Conservation (phyloP, 179 eudicot genomes). For the Dionaea muscipula region DNA sequence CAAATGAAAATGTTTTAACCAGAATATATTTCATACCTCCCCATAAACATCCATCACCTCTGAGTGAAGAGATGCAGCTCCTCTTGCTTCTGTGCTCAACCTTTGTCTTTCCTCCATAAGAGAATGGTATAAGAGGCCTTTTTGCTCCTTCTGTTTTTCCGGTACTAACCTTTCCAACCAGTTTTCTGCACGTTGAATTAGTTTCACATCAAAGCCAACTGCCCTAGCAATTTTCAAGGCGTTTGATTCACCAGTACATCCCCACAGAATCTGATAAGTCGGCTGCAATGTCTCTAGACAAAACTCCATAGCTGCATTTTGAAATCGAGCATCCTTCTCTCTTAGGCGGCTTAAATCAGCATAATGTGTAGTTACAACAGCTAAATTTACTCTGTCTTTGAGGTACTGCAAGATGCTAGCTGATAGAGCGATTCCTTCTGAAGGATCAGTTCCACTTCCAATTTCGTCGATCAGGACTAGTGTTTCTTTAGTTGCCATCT, state of each 20-base stretch:
- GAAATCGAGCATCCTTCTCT: conserved; percentile 52
- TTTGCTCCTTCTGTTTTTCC: conserved; percentile 56
- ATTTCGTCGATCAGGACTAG: conserved; percentile 89
- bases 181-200: conserved; percentile 56
- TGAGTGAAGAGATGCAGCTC: conserved; percentile 54
- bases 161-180: conserved; percentile 79
- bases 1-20: too few species aligned
- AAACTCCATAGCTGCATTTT: conserved; percentile 96
- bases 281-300: conserved; percentile 74
- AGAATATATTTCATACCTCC: conserved; percentile 43
- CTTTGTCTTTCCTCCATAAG: conserved; percentile 62
- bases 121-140: conserved; percentile 59
- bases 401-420: conserved; percentile 79
- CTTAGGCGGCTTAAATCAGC: conserved; percentile 69
- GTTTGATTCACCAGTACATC: conserved; percentile 82
- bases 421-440: conserved; percentile 91
- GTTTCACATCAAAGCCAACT: conserved; percentile 63
- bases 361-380: conserved; percentile 91
- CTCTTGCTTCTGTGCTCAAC: conserved; percentile 41
- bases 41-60: conserved; percentile 50
- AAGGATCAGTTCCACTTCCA: conserved; percentile 95
- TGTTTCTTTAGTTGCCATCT: conserved; percentile 60
- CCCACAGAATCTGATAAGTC: conserved; percentile 83
- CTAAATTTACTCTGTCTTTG: conserved; percentile 58
- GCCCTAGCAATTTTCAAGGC: conserved; percentile 81